Evolutionary conservation across 495 filamentous ascomycete genomes (phyloP).

Genomic region (Lasiosphaeris hirsuta): DNA sequence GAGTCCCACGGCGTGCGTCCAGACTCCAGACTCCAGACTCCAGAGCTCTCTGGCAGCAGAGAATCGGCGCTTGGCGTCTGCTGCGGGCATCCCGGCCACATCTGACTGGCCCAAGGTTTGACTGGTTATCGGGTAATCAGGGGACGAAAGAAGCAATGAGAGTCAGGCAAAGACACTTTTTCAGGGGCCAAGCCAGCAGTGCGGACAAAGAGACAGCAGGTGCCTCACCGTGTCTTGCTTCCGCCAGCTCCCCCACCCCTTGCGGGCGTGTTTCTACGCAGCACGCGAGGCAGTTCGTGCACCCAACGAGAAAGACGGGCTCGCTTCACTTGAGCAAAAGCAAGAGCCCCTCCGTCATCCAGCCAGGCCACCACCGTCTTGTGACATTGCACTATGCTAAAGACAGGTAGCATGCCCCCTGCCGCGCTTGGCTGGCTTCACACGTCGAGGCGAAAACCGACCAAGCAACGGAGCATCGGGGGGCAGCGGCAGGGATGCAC

Average conservation of each 20-base stretch:
- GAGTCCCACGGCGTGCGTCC: background rate
- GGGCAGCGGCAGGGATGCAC: too few relatives aligned
- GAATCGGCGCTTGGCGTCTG: slow-evolving; percentile 22
- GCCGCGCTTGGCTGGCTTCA: too few relatives aligned
- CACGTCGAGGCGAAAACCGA: too few relatives aligned
- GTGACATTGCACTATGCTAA: too few relatives aligned
- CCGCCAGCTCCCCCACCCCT: background rate
- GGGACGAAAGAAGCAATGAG: slow-evolving; percentile 8
- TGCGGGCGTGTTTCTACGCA: too few relatives aligned
- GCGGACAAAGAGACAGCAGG: background rate
- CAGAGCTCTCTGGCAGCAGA: slow-evolving; percentile 2
- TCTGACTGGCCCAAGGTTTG: background rate
- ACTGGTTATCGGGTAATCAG: slow-evolving; percentile 2
- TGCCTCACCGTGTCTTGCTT: slow-evolving; percentile 3
- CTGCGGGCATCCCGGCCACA: slow-evolving; percentile 20
- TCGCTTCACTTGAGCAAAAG: slow-evolving; percentile 6
- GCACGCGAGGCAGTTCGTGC: too few relatives aligned
- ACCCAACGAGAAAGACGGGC: background rate
- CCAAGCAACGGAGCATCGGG: too few relatives aligned
- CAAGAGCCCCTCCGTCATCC: background rate
- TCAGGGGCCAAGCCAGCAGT: slow-evolving; percentile 6
- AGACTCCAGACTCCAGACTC: background rate
- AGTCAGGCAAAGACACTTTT: background rate
- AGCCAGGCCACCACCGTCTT: too few relatives aligned
- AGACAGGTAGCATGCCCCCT: too few relatives aligned